Evolutionary conservation across 2,329 filamentous ascomycete genomes (phyloP).

Genomic region (Aureobasidium leucospermi): DNA sequence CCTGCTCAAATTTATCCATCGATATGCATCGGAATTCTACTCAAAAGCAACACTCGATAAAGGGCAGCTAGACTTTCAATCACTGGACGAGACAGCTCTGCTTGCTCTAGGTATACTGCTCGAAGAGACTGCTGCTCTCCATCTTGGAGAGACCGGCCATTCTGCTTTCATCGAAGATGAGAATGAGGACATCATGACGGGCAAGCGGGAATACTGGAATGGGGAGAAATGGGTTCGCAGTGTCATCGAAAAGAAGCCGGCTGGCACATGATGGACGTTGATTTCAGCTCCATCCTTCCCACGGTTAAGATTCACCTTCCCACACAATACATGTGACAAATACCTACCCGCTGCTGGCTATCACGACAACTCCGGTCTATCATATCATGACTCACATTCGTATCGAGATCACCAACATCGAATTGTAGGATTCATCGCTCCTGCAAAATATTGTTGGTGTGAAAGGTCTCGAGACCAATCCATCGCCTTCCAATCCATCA

Average conservation of each 20-base stretch:
- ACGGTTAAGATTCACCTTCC: background rate
- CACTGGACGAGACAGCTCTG: constrained; percentile 72
- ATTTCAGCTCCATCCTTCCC: background rate
- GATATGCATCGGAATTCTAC: constrained; percentile 63
- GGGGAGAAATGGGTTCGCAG: constrained; percentile 2
- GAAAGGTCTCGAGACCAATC: constrained; percentile 1
- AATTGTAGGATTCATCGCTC: background rate
- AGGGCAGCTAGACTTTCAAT: constrained; percentile 41
- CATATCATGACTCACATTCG: background rate
- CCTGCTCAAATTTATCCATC: constrained; percentile 61
- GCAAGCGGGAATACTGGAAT: constrained; percentile 13
- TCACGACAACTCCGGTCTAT: background rate
- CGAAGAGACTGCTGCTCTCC: constrained; percentile 59
- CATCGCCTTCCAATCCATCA: background rate
- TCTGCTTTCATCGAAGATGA: constrained; percentile 61
- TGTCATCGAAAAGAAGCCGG: constrained; percentile 8
- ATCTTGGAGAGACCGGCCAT: constrained; percentile 59
- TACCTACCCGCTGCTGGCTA: background rate
- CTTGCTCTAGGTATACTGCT: constrained; percentile 67
- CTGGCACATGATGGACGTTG: background rate
- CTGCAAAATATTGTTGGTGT: background rate
- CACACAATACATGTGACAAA: constrained; percentile 1
- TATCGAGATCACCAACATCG: background rate
- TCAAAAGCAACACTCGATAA: constrained; percentile 25
- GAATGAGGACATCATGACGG: constrained; percentile 20